Evolutionary conservation across 2,329 filamentous ascomycete genomes (phyloP).

Genomic region (Sporothrix phasma): DNA sequence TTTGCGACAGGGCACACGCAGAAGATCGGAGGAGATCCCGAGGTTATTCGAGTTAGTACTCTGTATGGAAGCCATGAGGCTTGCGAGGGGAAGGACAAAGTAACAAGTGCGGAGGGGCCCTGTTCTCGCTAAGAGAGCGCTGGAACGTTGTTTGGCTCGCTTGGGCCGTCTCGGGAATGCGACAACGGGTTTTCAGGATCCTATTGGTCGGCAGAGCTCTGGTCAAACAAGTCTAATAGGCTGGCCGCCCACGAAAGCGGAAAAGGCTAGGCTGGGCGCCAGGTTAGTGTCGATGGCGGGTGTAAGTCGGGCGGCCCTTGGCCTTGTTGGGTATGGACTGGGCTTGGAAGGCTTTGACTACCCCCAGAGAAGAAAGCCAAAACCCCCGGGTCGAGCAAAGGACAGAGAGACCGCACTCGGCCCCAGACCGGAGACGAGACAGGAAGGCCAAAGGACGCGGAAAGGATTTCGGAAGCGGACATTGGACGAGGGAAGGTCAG

Average conservation of each 20-base stretch:
- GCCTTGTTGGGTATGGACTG: neutral
- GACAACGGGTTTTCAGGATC: neutral
- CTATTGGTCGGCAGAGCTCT: neutral
- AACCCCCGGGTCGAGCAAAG: neutral
- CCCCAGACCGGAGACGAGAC: neutral
- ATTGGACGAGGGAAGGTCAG: neutral
- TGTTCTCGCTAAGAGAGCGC: neutral
- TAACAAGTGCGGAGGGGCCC: neutral
- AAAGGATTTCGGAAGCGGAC: neutral
- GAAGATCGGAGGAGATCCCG: too few species aligned
- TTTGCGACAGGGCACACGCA: too few species aligned
- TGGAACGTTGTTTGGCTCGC: too few species aligned
- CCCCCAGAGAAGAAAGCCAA: neutral
- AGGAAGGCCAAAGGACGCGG: too few species aligned
- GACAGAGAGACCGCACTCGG: neutral
- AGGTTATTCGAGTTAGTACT: too few species aligned
- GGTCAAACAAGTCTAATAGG: neutral
- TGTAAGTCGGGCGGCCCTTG: neutral
- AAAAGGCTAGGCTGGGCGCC: constrained; percentile 4
- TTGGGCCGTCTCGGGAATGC: neutral
- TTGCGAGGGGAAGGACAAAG: too few species aligned
- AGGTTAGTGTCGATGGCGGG: neutral
- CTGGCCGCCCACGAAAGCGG: neutral
- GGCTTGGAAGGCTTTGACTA: neutral
- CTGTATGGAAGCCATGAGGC: too few species aligned